Evolutionary conservation across 768 basidiomycete species (phyloP), one percentile per base, ranked within the genome.

Genomic region (Mycena alexandri): DNA sequence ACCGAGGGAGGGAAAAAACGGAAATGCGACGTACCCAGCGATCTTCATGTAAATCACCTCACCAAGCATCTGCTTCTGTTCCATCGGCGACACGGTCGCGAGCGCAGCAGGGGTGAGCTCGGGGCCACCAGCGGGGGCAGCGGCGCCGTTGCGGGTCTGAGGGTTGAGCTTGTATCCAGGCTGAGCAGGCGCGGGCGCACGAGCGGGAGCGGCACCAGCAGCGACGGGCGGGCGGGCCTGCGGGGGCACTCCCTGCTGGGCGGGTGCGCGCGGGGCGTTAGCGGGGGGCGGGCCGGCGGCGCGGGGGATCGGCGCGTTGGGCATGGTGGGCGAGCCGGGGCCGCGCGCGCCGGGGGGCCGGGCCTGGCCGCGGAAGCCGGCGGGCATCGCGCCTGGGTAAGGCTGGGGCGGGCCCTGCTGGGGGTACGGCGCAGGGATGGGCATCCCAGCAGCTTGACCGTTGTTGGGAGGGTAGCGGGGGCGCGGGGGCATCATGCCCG

Each of bases 61-160:
- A 73, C 98, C 98, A 53, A 99, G 86, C 92, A 98, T 95, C 80
- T 99, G 98, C 86, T 99, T 99, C 88, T 98, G 96, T 80, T 99
- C 97, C 75, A 89, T 85, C 22, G 94, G 82, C 53, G 87, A 89
- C 65, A 94, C 86, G 65, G 82, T 79, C 24, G 90, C 81, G 47
- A 85, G 83, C 21, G 86, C 85, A 65, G 85, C 76, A 58, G 86
- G 75, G 43, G 83, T 83, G 69, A 88, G 76, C 12, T 78, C 76
- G n/a, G 86, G 79, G 52, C 81, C 79, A 41, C 84, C 80, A 51
- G 81, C 14, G 78, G 74, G 56, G 76, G 75, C 36, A 36, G 54
- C 14, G 16, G 77, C 76, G 50, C 69, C 80, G 36, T 83, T 80
- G 68, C 73, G 79, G 24, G 72, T 73, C 66, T 74, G 77, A 29